Evolutionary conservation across 768 basidiomycete species (phyloP).

Genomic region (Mycena maculata): DNA sequence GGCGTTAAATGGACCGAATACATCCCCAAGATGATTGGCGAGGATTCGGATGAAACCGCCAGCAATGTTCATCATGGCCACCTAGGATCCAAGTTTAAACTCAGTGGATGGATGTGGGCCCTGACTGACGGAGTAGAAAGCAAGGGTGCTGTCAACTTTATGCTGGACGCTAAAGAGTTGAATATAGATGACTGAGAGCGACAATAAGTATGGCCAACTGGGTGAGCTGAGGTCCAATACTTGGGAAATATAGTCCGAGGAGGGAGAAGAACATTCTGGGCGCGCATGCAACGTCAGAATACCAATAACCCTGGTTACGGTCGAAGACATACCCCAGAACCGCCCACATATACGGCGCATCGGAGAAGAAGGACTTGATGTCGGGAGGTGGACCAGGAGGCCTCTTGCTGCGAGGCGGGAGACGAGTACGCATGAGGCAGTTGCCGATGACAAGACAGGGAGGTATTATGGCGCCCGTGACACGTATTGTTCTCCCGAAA

Average conservation of each 20-base stretch:
- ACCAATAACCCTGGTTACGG: too few relatives aligned
- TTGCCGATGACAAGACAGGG: slow-evolving; percentile 8
- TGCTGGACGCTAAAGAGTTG: slow-evolving; percentile 15
- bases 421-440: slow-evolving; percentile 3
- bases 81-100: not conserved
- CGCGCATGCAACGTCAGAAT: too few relatives aligned
- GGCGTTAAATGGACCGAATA: not conserved
- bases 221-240: too few relatives aligned
- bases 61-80: slow-evolving; percentile 10
- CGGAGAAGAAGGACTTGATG: slow-evolving; percentile 4
- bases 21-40: not conserved
- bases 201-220: too few relatives aligned
- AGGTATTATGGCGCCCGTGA: not conserved
- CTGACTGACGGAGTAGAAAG: slow-evolving; percentile 13
- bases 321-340: slow-evolving; percentile 8
- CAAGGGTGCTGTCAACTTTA: not conserved
- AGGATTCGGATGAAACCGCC: slow-evolving; percentile 6
- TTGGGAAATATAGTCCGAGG: slow-evolving; percentile 8
- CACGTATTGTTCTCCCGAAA: slow-evolving; percentile 2
- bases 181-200: slow-evolving; percentile 16
- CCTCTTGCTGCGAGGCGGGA: not conserved
- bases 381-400: not conserved
- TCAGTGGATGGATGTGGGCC: not conserved
- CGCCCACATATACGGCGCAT: not conserved
- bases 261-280: not conserved